Conservation (phyloP, 352 stramenopile species). For the Ophiocytium majus region DNA sequence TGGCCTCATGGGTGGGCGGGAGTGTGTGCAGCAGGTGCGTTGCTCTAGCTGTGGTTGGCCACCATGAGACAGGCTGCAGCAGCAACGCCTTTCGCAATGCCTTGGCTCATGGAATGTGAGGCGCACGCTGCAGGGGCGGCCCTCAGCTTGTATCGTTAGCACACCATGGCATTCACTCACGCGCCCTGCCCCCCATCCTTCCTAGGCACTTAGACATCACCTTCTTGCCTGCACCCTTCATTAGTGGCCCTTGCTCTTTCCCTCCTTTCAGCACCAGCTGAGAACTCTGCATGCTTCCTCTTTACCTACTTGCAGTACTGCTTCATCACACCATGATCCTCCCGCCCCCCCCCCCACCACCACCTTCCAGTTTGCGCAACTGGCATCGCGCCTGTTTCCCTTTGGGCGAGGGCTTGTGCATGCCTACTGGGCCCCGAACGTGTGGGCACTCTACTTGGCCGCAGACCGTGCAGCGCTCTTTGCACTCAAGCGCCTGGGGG, state of each 20-base stretch:
- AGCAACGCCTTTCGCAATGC: no score
- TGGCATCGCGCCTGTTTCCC: slow-evolving; percentile 88
- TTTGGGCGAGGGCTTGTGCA: slow-evolving; percentile 90
- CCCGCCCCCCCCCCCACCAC: slow-evolving; percentile 17
- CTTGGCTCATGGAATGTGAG: no score
- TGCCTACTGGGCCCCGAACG: slow-evolving; percentile 97
- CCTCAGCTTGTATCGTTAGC: no score
- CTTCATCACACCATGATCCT: not conserved
- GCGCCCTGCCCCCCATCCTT: no score
- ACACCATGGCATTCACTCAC: no score
- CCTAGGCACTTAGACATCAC: no score
- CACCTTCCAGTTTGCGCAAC: slow-evolving; percentile 72
- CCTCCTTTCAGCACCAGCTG: no score
- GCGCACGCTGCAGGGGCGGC: no score
- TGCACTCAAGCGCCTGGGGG: slow-evolving; percentile 26
- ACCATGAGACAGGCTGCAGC: no score
- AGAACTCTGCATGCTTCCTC: no score
- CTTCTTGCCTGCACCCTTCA: no score
- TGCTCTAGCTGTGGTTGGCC: slow-evolving; percentile 12
- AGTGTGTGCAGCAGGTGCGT: slow-evolving; percentile 15
- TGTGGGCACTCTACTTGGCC: slow-evolving; percentile 89
- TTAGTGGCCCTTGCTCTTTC: no score
- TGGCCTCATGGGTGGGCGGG: not conserved
- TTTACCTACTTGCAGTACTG: not conserved
- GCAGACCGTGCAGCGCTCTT: slow-evolving; percentile 27